Evolutionary conservation across 371 early-diverging fungal genomes (phyloP).

Genomic region (Smittium mucronatum): DNA sequence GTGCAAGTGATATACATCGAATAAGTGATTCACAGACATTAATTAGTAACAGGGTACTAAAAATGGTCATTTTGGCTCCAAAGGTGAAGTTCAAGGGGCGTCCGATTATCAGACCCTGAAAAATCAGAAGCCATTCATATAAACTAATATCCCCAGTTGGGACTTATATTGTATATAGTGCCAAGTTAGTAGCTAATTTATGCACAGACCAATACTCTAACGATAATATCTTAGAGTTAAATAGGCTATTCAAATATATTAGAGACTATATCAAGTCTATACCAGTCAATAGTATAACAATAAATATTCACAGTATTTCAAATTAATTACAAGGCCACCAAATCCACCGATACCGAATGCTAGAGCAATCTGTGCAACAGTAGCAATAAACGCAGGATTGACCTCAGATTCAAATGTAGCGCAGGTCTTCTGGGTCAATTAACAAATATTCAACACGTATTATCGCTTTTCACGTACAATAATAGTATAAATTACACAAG

Average conservation of each 20-base stretch:
- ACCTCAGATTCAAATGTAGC: neutral
- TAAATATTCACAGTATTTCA: neutral
- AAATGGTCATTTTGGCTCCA: neutral
- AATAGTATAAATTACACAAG: neutral
- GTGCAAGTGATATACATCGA: slow-evolving; percentile 1
- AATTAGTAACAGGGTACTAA: neutral
- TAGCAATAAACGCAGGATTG: neutral
- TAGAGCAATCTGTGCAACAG: neutral
- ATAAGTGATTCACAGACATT: neutral
- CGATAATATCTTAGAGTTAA: neutral
- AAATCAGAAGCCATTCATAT: neutral
- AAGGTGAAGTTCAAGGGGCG: neutral
- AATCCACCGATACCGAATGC: neutral
- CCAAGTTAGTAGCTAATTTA: neutral
- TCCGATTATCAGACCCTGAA: neutral
- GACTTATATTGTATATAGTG: neutral
- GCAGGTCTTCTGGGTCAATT: slow-evolving; percentile 3
- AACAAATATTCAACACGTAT: neutral
- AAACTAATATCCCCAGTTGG: neutral
- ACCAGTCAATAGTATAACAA: neutral
- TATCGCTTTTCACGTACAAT: neutral
- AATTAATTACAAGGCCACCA: neutral
- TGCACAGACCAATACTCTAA: neutral
- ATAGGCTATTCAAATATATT: neutral
- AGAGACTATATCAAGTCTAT: neutral